phyloP scores from a whole-genome alignment of 352 stramenopile species.

The Phytophthora sojae region DNA sequence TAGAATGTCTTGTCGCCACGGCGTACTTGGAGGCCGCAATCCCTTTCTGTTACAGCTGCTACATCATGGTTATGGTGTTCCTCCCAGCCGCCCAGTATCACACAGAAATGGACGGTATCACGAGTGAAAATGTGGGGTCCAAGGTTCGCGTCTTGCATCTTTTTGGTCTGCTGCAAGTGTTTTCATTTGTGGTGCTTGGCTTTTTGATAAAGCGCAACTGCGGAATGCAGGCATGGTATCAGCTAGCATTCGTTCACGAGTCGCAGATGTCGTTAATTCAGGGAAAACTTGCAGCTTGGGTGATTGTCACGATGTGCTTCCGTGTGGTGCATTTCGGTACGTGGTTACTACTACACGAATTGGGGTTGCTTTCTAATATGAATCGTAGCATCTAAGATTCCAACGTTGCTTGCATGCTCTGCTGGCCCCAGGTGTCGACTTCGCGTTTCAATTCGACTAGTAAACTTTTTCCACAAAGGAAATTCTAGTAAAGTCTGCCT shows the following conservation, averaged over 20 bases:
- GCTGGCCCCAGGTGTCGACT: background rate
- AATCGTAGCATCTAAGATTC: background rate
- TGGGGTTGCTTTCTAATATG: background rate
- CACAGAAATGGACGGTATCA: constrained; percentile 15
- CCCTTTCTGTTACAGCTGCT: constrained; percentile 38
- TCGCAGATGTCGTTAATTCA: background rate
- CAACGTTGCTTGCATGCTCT: background rate
- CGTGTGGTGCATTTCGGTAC: constrained; percentile 1
- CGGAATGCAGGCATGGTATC: background rate
- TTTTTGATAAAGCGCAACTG: background rate
- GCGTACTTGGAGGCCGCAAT: constrained; percentile 49
- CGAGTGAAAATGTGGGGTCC: constrained; percentile 7
- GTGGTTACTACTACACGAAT: background rate
- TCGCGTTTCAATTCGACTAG: background rate
- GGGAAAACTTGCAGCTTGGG: background rate
- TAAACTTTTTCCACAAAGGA: background rate
- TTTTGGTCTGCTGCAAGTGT: background rate
- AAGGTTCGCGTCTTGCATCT: background rate
- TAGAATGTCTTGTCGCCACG: constrained; percentile 40
- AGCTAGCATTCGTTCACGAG: background rate
- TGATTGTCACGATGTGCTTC: background rate
- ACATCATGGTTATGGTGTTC: constrained; percentile 18
- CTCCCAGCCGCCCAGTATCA: constrained; percentile 43
- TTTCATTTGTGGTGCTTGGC: background rate
- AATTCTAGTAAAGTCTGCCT: too few relatives aligned